Base-by-base conservation (phyloP, 768 basidiomycete species). In the Psilocybe azurescens region DNA sequence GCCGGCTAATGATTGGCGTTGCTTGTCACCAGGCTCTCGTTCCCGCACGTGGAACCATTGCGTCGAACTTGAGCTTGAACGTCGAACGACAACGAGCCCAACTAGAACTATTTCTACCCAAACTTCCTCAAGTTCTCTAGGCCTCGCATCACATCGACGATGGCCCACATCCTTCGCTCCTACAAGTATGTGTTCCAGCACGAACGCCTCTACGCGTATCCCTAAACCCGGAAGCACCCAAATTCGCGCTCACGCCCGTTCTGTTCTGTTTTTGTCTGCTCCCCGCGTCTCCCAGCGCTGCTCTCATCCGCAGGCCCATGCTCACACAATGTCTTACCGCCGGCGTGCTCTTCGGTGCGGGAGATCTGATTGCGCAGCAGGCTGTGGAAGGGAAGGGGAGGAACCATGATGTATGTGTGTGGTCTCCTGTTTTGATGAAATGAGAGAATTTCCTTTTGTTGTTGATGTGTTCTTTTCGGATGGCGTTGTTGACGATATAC, bases 311-410 rank as follows among this genome's bases (percentile, higher is more conserved):
- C 10, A 80, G 85, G 11, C 90, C 91, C 0, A 78, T 90, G 77
- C 57, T 86, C 16, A 76, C 86, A 2, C 89, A 91, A 65, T 90
- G 87, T 59, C 74, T 76, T 0, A 90, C 90, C 0, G 89, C 89
- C 0, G 85, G 82, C 1, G 67, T 89, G 54, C 77, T 94, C 8
- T 94, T 93, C 64, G 88, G 90, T 48, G 78, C 83, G 5, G 92
- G 91, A 20, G 93, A 94, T 70, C 68, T 95, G 1, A 83, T 96
- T 47, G 95, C 95, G 0, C 95, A 97, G 74, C 95, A 97, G 74
- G 83, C 78, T 1, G 83, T 96, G 18, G 95, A 96, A 70, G 80
- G 79, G 68, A 84, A 79, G 65, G 92, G 93, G 5, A 78, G 70
- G 57, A 73, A 88, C 2, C 94, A 97, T 70, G 94, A 97, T 65